phyloP scores from a whole-genome alignment of 2,329 filamentous ascomycete genomes.

The Penicillium sp. region DNA sequence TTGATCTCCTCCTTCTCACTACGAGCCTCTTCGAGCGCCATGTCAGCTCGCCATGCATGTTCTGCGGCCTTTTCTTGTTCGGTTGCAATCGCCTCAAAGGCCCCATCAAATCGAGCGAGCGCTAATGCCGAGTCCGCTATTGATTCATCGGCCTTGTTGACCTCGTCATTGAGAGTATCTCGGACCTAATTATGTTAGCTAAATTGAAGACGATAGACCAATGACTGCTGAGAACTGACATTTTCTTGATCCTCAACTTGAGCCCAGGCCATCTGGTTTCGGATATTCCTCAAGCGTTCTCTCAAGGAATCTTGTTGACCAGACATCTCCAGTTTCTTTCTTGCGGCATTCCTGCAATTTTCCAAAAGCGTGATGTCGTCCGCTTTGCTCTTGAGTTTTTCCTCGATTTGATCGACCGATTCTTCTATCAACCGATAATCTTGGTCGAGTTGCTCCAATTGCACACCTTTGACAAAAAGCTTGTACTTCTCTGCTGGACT shows the following conservation, averaged over 20 bases:
- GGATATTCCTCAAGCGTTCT: slow-evolving; percentile 61
- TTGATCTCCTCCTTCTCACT: slow-evolving; percentile 56
- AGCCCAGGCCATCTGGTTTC: slow-evolving; percentile 79
- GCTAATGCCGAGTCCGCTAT: slow-evolving; percentile 53
- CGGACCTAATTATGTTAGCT: slow-evolving; percentile 32
- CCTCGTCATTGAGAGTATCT: slow-evolving; percentile 40
- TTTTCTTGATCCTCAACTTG: slow-evolving; percentile 79
- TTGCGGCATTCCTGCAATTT: slow-evolving; percentile 63
- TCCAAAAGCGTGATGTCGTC: slow-evolving; percentile 68
- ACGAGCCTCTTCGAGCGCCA: slow-evolving; percentile 48
- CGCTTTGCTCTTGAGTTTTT: slow-evolving; percentile 63
- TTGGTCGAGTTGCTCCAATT: slow-evolving; percentile 86
- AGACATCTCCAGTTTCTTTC: slow-evolving; percentile 66
- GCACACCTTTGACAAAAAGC: slow-evolving; percentile 93
- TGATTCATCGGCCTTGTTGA: slow-evolving; percentile 47
- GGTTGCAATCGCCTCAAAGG: slow-evolving; percentile 49
- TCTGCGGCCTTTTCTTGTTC: slow-evolving; percentile 46
- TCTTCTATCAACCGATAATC: slow-evolving; percentile 87
- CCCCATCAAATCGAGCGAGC: slow-evolving; percentile 50
- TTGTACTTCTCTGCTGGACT: slow-evolving; percentile 87
- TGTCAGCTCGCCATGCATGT: slow-evolving; percentile 49
- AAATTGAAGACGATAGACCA: background rate
- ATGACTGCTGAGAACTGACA: slow-evolving; percentile 27
- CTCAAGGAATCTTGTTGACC: slow-evolving; percentile 70
- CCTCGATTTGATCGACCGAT: slow-evolving; percentile 72